These are phyloP conservation scores for Aspergillus funiculosus DNA, from an alignment of 495 filamentous ascomycete species.

Conservation along the genomic window DNA sequence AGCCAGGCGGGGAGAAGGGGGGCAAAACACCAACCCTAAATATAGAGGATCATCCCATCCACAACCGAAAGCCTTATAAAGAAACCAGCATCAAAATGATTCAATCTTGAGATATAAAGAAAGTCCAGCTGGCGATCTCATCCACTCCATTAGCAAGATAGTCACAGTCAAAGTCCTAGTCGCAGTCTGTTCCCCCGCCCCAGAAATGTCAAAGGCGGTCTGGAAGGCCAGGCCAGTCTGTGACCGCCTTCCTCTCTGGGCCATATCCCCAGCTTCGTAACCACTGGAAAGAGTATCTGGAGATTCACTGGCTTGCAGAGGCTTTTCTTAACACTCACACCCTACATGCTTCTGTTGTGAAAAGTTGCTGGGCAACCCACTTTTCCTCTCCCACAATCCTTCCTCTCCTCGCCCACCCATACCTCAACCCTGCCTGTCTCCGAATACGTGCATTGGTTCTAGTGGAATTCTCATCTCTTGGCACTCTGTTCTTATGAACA, in stretches of 20 bases:
- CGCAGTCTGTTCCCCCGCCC: slow-evolving; percentile 7
- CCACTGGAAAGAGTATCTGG: slow-evolving; percentile 20
- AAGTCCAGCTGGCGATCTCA: no score
- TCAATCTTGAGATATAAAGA: no score
- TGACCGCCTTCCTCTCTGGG: slow-evolving; percentile 28
- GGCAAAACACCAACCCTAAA: not conserved
- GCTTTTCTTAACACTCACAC: slow-evolving; percentile 6
- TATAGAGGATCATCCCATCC: not conserved
- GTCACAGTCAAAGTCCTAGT: no score
- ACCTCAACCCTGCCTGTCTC: slow-evolving; percentile 3
- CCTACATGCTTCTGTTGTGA: slow-evolving; percentile 5
- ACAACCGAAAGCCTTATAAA: no score
- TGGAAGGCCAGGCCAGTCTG: not conserved
- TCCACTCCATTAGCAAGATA: no score
- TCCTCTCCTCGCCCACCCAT: slow-evolving; percentile 2
- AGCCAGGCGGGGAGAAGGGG: not conserved
- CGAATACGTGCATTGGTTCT: not conserved
- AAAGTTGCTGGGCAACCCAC: slow-evolving; percentile 13
- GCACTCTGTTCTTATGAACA: slow-evolving; percentile 14
- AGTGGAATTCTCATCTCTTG: slow-evolving; percentile 22
- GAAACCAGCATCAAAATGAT: no score
- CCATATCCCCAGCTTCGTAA: slow-evolving; percentile 26
- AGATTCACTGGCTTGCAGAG: slow-evolving; percentile 10
- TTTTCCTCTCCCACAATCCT: not conserved
- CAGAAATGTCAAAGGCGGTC: not conserved